Base-by-base conservation (phyloP, 345 rosid species). In the Garcia nutans region DNA sequence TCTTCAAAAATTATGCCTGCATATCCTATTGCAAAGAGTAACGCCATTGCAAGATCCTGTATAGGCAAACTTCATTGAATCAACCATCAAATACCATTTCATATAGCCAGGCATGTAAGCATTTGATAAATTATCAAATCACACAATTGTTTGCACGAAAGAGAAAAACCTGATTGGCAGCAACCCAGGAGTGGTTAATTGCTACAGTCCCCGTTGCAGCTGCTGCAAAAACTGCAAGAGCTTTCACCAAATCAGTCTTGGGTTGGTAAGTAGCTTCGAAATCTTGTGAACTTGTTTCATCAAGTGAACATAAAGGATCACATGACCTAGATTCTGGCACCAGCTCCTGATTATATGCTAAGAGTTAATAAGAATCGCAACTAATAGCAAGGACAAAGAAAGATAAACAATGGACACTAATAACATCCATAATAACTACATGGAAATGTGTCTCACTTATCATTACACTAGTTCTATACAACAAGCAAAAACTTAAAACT, bases 21-120 rank as follows among this genome's bases (percentile, higher is more conserved):
- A 73, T 96, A 96, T 81, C 98, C 99, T 76, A 96, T 73, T 79
- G 76, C 91, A 80, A 96, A 96, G 74, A 93, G 84, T 79, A 96
- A 79, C 33, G 91, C 97, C 99, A 93, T 96, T 23, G 99, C 99
- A 83, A 91, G 78, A 86, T 96, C 96, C 99, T 96, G 92, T 74
- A 74, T 76, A 81, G 65, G 67, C 23, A 84, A 76, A 77, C n/a
- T 26, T 50, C 4, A 75, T 77, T 73, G 55, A 24, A 63, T 77
- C 77, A 82, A 74, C 65, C 55, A 49, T 61, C 33, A 49, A 9
- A 49, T 73, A 66, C 19, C 37, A 28, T 66, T 37, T 37, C 26
- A 52, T 33, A 41, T 41, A 41, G 17, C 16, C 49, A 11, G 10
- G 23, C 23, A 50, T 37, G 44, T 8, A 70, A 70, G n/a, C 26